phyloP scores from a whole-genome alignment of 345 rosid species.

The Gynandropsis gynandra region DNA sequence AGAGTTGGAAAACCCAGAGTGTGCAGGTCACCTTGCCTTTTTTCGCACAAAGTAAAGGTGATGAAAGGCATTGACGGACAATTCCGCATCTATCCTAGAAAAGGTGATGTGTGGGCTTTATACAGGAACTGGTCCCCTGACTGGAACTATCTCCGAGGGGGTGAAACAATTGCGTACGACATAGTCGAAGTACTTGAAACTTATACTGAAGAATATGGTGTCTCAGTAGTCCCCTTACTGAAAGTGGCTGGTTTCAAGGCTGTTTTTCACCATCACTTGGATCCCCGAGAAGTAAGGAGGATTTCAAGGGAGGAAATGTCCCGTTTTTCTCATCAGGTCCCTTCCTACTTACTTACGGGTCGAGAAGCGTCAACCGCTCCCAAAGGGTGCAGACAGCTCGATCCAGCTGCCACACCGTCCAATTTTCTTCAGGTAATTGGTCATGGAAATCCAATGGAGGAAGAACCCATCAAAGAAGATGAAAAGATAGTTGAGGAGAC shows the following conservation, averaged over 20 bases:
- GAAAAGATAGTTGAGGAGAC: too few species aligned
- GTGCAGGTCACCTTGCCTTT: slow-evolving; percentile 38
- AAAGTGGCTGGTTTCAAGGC: slow-evolving; percentile 67
- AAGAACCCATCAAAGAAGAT: too few species aligned
- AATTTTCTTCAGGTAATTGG: slow-evolving; percentile 42
- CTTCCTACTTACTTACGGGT: slow-evolving; percentile 53
- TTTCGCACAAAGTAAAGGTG: slow-evolving; percentile 55
- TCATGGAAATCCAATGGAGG: slow-evolving; percentile 17
- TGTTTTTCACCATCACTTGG: slow-evolving; percentile 44
- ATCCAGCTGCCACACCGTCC: slow-evolving; percentile 59
- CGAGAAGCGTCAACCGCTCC: slow-evolving; percentile 49
- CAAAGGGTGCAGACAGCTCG: slow-evolving; percentile 62
- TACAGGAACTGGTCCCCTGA: slow-evolving; percentile 60
- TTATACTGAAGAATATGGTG: slow-evolving; percentile 51
- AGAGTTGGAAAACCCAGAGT: slow-evolving; percentile 39
- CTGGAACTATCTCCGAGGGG: slow-evolving; percentile 47
- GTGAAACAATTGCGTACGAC: slow-evolving; percentile 44
- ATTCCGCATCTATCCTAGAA: slow-evolving; percentile 47
- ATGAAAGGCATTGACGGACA: slow-evolving; percentile 36
- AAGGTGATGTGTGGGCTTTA: slow-evolving; percentile 66
- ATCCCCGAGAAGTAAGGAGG: slow-evolving; percentile 35
- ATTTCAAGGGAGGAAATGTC: slow-evolving; percentile 48
- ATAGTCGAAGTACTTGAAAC: slow-evolving; percentile 68
- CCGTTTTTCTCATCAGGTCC: slow-evolving; percentile 72
- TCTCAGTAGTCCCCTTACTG: slow-evolving; percentile 44